phyloP scores from a whole-genome alignment of 2,329 filamentous ascomycete genomes.

The Fusarium mexicanum region DNA sequence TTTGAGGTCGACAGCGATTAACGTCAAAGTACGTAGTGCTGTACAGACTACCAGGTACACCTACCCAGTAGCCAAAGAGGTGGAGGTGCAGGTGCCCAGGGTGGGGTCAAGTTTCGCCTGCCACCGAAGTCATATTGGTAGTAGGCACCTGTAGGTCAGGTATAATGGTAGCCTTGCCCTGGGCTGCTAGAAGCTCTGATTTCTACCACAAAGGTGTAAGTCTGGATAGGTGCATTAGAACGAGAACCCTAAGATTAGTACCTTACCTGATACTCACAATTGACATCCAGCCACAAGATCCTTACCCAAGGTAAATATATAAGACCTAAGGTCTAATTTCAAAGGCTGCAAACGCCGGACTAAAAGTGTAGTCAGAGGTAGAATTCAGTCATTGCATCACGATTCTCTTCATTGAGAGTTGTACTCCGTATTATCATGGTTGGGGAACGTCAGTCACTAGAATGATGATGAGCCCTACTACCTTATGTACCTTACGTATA shows the following conservation, averaged over 20 bases:
- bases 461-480: not conserved
- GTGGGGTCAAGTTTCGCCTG: constrained; percentile 6
- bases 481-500: too few species aligned
- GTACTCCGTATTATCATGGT: too few species aligned
- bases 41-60: not conserved
- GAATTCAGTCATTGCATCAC: not conserved
- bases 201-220: not conserved
- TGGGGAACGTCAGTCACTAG: not conserved
- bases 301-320: not conserved
- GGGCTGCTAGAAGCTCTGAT: not conserved
- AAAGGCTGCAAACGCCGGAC: not conserved
- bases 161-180: not conserved
- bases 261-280: not conserved
- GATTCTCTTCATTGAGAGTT: not conserved
- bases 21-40: constrained; percentile 1
- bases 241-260: not conserved
- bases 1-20: constrained; percentile 29
- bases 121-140: not conserved
- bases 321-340: not conserved
- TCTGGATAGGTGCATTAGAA: not conserved
- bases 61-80: not conserved
- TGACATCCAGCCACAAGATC: not conserved
- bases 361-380: not conserved
- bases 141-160: not conserved
- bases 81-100: constrained; percentile 19